Evolutionary conservation across 331 rosid genomes (phyloP).

Genomic region (Quercus phellos): DNA sequence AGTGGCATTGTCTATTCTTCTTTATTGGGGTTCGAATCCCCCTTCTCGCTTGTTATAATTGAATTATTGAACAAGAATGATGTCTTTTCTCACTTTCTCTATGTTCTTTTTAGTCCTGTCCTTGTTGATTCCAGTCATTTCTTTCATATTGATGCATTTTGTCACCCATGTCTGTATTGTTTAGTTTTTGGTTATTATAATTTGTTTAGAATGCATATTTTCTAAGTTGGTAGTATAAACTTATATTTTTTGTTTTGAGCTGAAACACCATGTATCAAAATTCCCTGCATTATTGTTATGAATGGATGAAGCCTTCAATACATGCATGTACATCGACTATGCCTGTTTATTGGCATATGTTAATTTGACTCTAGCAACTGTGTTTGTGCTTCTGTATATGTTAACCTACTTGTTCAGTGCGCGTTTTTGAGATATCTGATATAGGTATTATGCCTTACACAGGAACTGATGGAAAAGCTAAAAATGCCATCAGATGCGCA

Average conservation of each 20-base stretch:
- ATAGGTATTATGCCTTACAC: constrained; percentile 7
- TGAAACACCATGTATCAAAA: neutral
- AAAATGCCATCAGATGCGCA: constrained; percentile 75
- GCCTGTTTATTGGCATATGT: neutral
- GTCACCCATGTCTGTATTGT: neutral
- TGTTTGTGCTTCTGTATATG: neutral
- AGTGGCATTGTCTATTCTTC: too few species aligned
- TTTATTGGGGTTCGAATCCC: too few species aligned
- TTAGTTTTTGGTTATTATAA: neutral
- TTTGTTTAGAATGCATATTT: neutral
- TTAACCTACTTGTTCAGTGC: neutral
- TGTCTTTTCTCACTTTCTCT: neutral
- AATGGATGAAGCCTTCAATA: neutral
- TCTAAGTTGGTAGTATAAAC: neutral
- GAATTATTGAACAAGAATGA: neutral
- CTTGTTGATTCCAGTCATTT: neutral
- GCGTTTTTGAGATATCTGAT: neutral
- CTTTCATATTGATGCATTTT: neutral
- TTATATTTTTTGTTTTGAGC: neutral
- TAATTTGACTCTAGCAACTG: neutral
- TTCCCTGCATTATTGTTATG: neutral
- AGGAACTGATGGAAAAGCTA: constrained; percentile 71
- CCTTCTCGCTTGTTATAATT: too few species aligned
- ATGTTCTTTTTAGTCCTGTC: neutral
- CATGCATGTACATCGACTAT: neutral